Evolutionary conservation across 202 grass and related monocot species (phyloP), one percentile per base, ranked within the genome.

Genomic region (Saccharum hybrid): DNA sequence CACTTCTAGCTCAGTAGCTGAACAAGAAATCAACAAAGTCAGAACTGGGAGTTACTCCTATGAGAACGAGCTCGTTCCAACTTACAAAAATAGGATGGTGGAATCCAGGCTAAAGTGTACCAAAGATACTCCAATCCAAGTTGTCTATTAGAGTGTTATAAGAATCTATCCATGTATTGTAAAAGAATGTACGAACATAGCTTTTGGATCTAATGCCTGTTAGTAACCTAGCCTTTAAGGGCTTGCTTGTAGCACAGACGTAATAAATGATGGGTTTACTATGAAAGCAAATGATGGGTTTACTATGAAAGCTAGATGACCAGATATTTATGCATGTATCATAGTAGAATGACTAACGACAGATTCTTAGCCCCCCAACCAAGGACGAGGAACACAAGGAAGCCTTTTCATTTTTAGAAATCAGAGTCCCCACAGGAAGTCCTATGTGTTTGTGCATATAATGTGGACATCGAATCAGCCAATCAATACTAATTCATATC

Each of bases 1-100:
- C 33, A 16, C 85, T 16, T 90, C 89, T 73, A 85, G 77, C 37
- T 66, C 63, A 84, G 42, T 71, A 84, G 14, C 89, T 91, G 81
- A 70, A 67, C 36, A 77, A 63, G n/a, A 87, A 60, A 33, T 41
- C 6, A 73, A 66, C 39, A 82, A 23, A 42, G 52, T 79, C 26
- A 85, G 23, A 80, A 22, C 33, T 52, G 39, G 28, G 10, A 59
- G 64, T 4, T 49, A 48, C 7, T 41, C 26, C 38, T 66, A 15
- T 10, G 45, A 69, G 52, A 65, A 37, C n/a, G 81, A 28, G 77
- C 23, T 19, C 22, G 22, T 63, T 82, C 16, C 72, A 33, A 21
- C 40, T 77, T 43, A 56, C 36, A 72, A 54, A 71, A 72, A 26
- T 28, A 78, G 59, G 28, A n/a, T 39, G 40, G 36, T 46, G 59